Evolutionary conservation across 2,329 filamentous ascomycete species (phyloP), one percentile per base, ranked within the genome.

Genomic region (Zymoseptoria ardabiliae): DNA sequence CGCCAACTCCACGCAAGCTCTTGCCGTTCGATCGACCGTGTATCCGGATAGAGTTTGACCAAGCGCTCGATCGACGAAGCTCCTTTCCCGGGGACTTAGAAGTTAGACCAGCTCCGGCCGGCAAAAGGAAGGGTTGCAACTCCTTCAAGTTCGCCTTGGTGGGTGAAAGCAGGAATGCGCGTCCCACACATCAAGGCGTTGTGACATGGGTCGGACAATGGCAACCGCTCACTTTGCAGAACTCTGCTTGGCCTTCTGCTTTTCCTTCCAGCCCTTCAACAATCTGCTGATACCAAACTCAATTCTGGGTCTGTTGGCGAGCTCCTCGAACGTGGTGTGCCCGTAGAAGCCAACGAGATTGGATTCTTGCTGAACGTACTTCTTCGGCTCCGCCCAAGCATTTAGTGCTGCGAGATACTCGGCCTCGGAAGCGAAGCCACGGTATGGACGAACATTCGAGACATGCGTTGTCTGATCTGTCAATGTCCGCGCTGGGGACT

Each of bases 341-440:
- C 70, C 70, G 51, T 70, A 72, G 58, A 67, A 72, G 0, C 70
- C 70, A 7, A 62, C 25, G 25, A 72, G 20, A 1, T 56, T 55
- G 9, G 60, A 67, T 9, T 65, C 63, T 6, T 63, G 60, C 50
- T 70, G 59, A 5, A 68, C 52, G 53, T 68, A 72, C 54, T 65
- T 65, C 59, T 71, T 68, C 22, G 58, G 59, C 25, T 72, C 69
- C 11, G 69, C 69, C 68, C 69, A 72, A 22, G 65, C 66, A 8
- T 65, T 58, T 19, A 72, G 58, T 1, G 69, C 69, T 3, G 61
- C 61, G 6, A 71, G 64, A 25, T 72, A 71, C 48, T 65, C 62
- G 25, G 61, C 64, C 61, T 69, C 62, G 6, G 63, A 68, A 3
- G 69, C 63, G 50, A 70, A 72, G 20, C 70, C 69, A 23, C 63